phyloP scores from a whole-genome alignment of 2,329 filamentous ascomycete species.

The Leptographium lundbergii region DNA sequence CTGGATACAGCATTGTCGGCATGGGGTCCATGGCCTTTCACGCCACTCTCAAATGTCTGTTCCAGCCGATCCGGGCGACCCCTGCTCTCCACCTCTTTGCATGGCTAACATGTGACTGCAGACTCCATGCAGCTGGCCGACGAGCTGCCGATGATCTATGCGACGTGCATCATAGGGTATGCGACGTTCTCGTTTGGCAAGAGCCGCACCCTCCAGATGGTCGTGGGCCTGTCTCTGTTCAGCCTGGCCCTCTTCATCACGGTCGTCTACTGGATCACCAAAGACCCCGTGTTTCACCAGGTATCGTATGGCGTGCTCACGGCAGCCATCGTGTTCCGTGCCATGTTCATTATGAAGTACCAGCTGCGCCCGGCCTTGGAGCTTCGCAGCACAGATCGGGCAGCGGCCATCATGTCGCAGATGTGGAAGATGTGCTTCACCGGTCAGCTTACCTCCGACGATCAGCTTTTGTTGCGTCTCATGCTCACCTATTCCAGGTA shows the following conservation, averaged over 20 bases:
- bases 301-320: slow-evolving; percentile 65
- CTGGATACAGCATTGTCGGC: slow-evolving; percentile 41
- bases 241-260: slow-evolving; percentile 57
- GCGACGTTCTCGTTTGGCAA: slow-evolving; percentile 64
- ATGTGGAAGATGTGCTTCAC: slow-evolving; percentile 66
- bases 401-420: slow-evolving; percentile 34
- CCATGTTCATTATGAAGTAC: slow-evolving; percentile 60
- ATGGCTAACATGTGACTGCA: slow-evolving; percentile 13
- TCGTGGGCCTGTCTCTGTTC: slow-evolving; percentile 45
- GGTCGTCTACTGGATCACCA: slow-evolving; percentile 58
- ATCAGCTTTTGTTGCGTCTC: background rate
- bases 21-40: slow-evolving; percentile 45
- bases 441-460: slow-evolving; percentile 22
- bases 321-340: slow-evolving; percentile 54
- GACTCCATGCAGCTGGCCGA: slow-evolving; percentile 49
- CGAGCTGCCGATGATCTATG: slow-evolving; percentile 48
- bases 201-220: slow-evolving; percentile 25
- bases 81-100: background rate
- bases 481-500: slow-evolving; percentile 28
- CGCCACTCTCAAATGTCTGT: slow-evolving; percentile 40
- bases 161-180: slow-evolving; percentile 41
- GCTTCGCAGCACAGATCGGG: slow-evolving; percentile 34
- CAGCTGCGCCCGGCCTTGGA: slow-evolving; percentile 31
- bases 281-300: slow-evolving; percentile 75
- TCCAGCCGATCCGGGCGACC: background rate